Evolutionary conservation across 108 stramenopile species (phyloP), one percentile per base, ranked within the genome.

Genomic region (Phaeodactylum tricornutum): DNA sequence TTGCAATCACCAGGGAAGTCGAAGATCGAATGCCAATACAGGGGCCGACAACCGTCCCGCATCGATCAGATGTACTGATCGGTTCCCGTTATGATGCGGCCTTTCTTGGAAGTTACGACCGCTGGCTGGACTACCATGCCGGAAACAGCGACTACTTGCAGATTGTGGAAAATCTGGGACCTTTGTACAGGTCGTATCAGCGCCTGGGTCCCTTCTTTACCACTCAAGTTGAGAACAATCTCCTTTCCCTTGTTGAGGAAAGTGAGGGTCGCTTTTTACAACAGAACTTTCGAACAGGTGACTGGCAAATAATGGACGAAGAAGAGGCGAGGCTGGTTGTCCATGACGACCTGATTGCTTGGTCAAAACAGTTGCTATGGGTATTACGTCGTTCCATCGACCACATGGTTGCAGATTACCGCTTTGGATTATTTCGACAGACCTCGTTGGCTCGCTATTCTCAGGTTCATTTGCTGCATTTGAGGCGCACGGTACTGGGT

Each of bases 51-150:
- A 79, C 77, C 3, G 21, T 71, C 35, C 72, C 72, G 11, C 20
- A 35, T 35, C 48, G 61, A 20, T 25, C 15, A 8, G 77, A 79
- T 61, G 66, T 79, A 0, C 39, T 79, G 32, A 19, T 79, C 15
- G 77, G 72, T 6, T 50, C 54, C 25, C 56, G 77, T 2, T 61
- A 59, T 34, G 61, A 72, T 51, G 33, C 72, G 1, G 42, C 33
- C 7, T 43, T 44, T 15, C 53, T 79, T 25, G 72, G 77, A 4
- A 59, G 54, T 8, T 79, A 71, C 34, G 38, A 55, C 16, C 57
- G 45, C 0, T 79, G 67, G 67, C 43, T 73, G 11, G 65, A 79
- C 21, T 71, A 53, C 29, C 77, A 79, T 61, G 72, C 77, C 30
- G 77, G 69, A 9, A 79, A 79, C 49, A n/a, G 31, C n/a, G 20